Percentiles rank a stretch among this genome's conserved stretches.
Conservation (phyloP, 306 rosid species). For the Rosa chinensis region DNA sequence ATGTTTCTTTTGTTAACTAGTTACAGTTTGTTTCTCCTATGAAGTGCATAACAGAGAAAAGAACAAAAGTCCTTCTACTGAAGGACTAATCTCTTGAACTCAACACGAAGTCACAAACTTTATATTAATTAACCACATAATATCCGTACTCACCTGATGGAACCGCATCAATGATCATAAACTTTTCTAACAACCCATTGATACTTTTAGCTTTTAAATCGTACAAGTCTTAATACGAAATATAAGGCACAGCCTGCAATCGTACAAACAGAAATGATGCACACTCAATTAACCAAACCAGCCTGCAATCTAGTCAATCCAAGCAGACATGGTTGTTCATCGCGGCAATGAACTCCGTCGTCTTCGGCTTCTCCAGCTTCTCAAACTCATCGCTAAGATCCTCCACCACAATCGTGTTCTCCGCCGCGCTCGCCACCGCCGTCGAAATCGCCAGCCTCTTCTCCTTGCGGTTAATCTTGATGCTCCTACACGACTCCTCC, state of each 20-base stretch:
- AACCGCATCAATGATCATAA: neutral
- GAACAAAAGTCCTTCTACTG: too few species aligned
- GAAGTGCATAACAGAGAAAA: too few species aligned
- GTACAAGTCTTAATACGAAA: neutral
- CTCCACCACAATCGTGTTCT: conserved; percentile 76
- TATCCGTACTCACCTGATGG: neutral
- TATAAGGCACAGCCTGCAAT: neutral
- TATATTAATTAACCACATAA: too few species aligned
- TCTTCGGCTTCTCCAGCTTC: conserved; percentile 78
- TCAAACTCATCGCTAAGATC: conserved; percentile 67
- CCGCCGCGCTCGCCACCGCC: conserved; percentile 72
- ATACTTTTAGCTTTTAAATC: neutral
- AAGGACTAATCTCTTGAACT: too few species aligned
- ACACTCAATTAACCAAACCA: conserved; percentile 28
- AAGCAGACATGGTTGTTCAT: conserved; percentile 32
- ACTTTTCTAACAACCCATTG: neutral
- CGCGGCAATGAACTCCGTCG: conserved; percentile 81
- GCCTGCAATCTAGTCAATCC: conserved; percentile 15
- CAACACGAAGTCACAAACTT: too few species aligned
- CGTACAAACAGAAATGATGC: conserved; percentile 32
- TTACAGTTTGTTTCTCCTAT: too few species aligned
- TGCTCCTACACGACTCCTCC: conserved; percentile 89
- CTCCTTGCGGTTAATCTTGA: conserved; percentile 88
- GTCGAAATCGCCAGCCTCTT: conserved; percentile 85
- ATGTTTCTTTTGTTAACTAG: too few species aligned